Conservation (phyloP, 371 early-diverging fungal species). For the Smittium culicis region DNA sequence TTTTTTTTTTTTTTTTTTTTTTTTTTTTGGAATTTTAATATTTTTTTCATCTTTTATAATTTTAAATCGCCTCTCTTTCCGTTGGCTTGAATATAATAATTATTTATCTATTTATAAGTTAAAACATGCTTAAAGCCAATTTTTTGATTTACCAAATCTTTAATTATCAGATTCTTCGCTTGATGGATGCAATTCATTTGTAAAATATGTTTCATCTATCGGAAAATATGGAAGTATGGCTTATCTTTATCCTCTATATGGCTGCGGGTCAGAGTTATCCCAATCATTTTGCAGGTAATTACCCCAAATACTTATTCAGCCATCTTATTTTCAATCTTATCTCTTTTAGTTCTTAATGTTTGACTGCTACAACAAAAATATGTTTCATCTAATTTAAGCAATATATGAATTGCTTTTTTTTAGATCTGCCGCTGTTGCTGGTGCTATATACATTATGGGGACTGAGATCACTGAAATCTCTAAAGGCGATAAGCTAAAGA, state of each 20-base stretch:
- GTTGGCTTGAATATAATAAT: too few relatives aligned
- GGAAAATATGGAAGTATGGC: constrained; percentile 78
- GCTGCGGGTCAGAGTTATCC: constrained; percentile 75
- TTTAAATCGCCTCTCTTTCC: too few relatives aligned
- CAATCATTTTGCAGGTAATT: constrained; percentile 76
- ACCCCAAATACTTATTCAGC: background rate
- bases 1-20: too few relatives aligned
- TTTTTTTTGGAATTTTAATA: background rate
- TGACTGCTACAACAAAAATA: background rate
- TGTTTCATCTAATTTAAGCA: background rate
- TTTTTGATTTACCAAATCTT: background rate
- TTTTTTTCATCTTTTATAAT: too few relatives aligned
- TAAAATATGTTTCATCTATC: constrained; percentile 57
- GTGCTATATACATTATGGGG: constrained; percentile 9
- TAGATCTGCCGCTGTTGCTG: constrained; percentile 10
- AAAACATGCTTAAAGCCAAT: too few relatives aligned
- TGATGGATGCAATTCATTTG: constrained; percentile 48
- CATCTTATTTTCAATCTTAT: too few relatives aligned
- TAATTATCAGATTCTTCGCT: constrained; percentile 32
- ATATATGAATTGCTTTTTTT: background rate
- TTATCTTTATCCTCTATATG: constrained; percentile 71
- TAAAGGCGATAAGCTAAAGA: background rate
- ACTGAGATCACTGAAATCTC: background rate
- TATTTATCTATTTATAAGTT: too few relatives aligned
- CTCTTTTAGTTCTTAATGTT: too few relatives aligned